Percentiles rank a stretch among this genome's conserved stretches.
Conservation (phyloP, 176 grass and related monocot species). For the Luzula sylvatica region DNA sequence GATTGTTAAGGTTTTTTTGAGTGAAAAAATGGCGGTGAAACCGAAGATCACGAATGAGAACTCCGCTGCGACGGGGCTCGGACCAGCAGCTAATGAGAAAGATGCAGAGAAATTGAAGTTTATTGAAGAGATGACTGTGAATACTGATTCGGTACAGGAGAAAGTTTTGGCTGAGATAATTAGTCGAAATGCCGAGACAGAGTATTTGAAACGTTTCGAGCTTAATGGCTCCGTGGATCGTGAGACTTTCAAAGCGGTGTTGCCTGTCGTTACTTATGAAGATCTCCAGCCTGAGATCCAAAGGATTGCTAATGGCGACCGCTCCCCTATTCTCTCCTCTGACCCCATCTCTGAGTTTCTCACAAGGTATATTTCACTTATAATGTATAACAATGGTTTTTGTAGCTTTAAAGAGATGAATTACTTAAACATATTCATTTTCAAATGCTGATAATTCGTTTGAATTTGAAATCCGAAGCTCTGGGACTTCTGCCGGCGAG, state of each 20-base stretch:
- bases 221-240: conserved; percentile 50
- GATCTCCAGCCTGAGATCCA: conserved; percentile 90
- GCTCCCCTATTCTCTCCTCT: conserved; percentile 65
- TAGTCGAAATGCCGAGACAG: conserved; percentile 50
- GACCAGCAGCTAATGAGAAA: conserved; percentile 35
- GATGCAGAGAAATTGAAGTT: conserved; percentile 77
- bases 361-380: conserved; percentile 35
- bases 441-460: not conserved
- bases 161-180: conserved; percentile 78
- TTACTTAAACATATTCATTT: not conserved
- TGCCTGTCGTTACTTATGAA: conserved; percentile 82
- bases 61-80: conserved; percentile 9
- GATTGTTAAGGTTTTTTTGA: not conserved
- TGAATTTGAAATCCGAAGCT: conserved; percentile 30
- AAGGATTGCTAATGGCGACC: conserved; percentile 74
- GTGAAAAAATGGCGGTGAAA: conserved; percentile 55
- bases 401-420: no score
- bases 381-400: not conserved
- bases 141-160: conserved; percentile 63
- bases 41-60: conserved; percentile 26
- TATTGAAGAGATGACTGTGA: conserved; percentile 75
- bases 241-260: conserved; percentile 52
- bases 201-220: conserved; percentile 62
- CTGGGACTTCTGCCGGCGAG: conserved; percentile 89
- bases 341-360: conserved; percentile 96